Conservation (phyloP, 495 filamentous ascomycete species). For the Collariella sp. region DNA sequence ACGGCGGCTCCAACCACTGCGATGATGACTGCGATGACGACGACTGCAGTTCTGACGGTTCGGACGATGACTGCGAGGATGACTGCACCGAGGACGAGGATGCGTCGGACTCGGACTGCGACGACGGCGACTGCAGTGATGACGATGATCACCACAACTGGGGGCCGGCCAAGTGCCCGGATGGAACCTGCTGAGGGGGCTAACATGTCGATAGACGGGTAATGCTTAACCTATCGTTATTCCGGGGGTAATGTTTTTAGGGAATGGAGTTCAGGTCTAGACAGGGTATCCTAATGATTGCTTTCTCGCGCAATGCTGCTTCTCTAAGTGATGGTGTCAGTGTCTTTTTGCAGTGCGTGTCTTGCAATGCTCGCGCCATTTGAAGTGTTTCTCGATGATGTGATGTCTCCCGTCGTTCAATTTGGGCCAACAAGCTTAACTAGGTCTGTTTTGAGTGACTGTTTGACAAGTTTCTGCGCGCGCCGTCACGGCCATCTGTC, state of each 20-base stretch:
- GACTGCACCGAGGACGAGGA: background rate
- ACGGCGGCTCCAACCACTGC: background rate
- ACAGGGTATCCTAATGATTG: too few species aligned
- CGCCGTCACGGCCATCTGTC: too few species aligned
- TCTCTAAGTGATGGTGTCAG: too few species aligned
- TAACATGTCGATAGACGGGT: background rate
- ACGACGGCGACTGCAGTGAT: background rate
- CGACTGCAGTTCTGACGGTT: background rate
- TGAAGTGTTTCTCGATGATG: too few species aligned
- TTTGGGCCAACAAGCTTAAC: too few species aligned
- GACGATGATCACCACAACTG: background rate
- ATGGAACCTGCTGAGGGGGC: background rate
- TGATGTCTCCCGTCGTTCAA: too few species aligned
- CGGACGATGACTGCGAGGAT: background rate
- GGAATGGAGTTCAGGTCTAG: too few species aligned
- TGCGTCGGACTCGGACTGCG: background rate
- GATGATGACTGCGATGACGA: background rate
- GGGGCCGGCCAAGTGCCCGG: background rate
- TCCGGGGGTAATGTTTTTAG: background rate
- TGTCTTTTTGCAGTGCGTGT: too few species aligned
- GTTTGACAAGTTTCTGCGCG: too few species aligned
- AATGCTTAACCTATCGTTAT: conserved; percentile 1
- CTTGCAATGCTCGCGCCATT: too few species aligned
- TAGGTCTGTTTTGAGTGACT: too few species aligned
- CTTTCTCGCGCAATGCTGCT: too few species aligned